These are phyloP conservation scores for Eimeria acervulina DNA, from an alignment of 169 alveolate genomes.

Conservation along the genomic window DNA sequence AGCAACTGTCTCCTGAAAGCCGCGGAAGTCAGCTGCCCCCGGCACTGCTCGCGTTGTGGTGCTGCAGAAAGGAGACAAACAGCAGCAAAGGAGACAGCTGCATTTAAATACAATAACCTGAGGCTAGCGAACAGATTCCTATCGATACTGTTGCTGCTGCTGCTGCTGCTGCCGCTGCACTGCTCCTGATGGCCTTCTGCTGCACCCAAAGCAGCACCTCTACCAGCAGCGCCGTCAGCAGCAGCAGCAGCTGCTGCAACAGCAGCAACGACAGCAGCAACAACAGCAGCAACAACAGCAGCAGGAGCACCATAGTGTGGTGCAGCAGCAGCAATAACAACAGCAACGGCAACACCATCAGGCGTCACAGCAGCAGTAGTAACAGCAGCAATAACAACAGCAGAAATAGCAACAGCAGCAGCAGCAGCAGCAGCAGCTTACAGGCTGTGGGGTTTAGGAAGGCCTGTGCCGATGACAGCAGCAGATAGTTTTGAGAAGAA, in stretches of 20 bases:
- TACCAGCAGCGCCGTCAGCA: not conserved
- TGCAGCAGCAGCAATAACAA: not conserved
- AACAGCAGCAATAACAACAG: not conserved
- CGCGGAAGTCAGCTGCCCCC: not conserved
- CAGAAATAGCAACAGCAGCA: not conserved
- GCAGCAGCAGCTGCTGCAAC: not conserved
- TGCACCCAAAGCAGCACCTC: not conserved
- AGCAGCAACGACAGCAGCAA: not conserved
- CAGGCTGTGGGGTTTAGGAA: not conserved
- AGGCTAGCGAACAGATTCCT: too few species aligned
- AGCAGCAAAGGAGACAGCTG: constrained; percentile 10
- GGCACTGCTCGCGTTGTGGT: not conserved
- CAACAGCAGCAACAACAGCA: not conserved
- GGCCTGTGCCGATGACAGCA: constrained; percentile 18
- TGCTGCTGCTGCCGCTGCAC: not conserved
- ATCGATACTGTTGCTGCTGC: not conserved
- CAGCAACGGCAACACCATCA: constrained; percentile 25
- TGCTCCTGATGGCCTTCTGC: not conserved
- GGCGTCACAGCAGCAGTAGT: not conserved
- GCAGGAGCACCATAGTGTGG: not conserved
- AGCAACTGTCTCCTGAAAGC: not conserved
- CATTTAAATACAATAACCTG: too few species aligned
- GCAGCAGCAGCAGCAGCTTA: constrained; percentile 23
- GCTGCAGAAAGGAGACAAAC: constrained; percentile 34
- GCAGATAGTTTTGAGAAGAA: not conserved